Evolutionary conservation across 148 eudicot genomes (phyloP).

Genomic region (Amaranthus palmeri): DNA sequence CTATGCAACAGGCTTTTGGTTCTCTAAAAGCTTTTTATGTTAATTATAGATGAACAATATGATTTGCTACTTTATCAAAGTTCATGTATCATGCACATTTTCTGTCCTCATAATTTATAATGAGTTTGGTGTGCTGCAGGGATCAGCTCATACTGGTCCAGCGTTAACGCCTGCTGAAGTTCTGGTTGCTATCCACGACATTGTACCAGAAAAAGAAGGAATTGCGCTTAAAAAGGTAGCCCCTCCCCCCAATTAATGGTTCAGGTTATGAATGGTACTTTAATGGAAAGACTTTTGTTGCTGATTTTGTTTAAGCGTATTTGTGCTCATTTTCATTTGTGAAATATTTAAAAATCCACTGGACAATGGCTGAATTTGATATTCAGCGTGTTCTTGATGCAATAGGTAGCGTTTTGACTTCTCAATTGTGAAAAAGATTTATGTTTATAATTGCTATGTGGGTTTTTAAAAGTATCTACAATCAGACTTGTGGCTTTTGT

Average conservation of each 20-base stretch:
- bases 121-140: constrained; percentile 38
- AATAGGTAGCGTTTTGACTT: neutral
- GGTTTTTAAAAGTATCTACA: neutral
- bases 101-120: neutral
- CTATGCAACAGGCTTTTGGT: neutral
- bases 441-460: neutral
- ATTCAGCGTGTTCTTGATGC: neutral
- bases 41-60: neutral
- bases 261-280: neutral
- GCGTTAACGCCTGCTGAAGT: constrained; percentile 98
- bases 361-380: neutral
- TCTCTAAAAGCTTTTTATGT: neutral
- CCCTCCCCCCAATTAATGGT: neutral
- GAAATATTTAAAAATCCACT: neutral
- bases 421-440: neutral
- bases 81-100: neutral
- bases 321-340: neutral
- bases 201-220: constrained; percentile 83
- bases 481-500: neutral
- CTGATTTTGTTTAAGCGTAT: neutral
- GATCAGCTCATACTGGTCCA: constrained; percentile 93
- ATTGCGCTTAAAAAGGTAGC: constrained; percentile 81
- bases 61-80: neutral
- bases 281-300: neutral
- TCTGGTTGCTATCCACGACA: constrained; percentile 94